A percentile compares a stretch with the other conserved stretches of the same genome.
Conservation (phyloP, 2,329 filamentous ascomycete genomes). For the Calonectria hongkongensis region DNA sequence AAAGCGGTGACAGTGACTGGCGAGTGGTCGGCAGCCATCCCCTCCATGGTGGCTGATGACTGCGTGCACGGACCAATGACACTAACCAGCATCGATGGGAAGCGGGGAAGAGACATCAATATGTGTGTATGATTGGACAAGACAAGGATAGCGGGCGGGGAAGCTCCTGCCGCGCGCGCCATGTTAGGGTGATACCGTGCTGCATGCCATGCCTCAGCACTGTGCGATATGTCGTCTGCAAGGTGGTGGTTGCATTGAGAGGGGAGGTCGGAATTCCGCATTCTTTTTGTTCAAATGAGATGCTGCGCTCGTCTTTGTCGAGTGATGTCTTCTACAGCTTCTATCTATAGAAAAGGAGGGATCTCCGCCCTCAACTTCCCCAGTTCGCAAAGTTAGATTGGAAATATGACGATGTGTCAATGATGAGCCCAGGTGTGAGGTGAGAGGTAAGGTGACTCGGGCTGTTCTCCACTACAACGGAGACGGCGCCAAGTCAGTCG, state of each 20-base stretch:
- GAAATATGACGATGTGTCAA: conserved; percentile 37
- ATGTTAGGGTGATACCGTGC: conserved; percentile 40
- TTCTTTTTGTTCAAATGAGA: background rate
- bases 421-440: conserved; percentile 44
- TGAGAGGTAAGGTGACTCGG: conserved; percentile 42
- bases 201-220: conserved; percentile 4
- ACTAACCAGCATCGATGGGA: conserved; percentile 35
- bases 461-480: conserved; percentile 35
- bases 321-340: background rate
- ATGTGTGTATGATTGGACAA: conserved; percentile 43
- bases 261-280: background rate
- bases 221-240: conserved; percentile 7
- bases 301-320: too few species aligned
- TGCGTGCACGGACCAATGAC: conserved; percentile 45
- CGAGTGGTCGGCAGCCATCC: conserved; percentile 41
- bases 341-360: too few species aligned
- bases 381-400: background rate
- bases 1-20: conserved; percentile 50
- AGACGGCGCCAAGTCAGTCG: conserved; percentile 43
- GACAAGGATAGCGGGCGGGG: conserved; percentile 45
- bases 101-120: conserved; percentile 49
- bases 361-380: background rate
- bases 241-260: conserved; percentile 8
- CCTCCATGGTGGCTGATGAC: conserved; percentile 42
- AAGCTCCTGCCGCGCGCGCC: conserved; percentile 44